These are phyloP conservation scores for Jackrogersella minutella DNA, from an alignment of 495 filamentous ascomycete species.

Conservation along the genomic window DNA sequence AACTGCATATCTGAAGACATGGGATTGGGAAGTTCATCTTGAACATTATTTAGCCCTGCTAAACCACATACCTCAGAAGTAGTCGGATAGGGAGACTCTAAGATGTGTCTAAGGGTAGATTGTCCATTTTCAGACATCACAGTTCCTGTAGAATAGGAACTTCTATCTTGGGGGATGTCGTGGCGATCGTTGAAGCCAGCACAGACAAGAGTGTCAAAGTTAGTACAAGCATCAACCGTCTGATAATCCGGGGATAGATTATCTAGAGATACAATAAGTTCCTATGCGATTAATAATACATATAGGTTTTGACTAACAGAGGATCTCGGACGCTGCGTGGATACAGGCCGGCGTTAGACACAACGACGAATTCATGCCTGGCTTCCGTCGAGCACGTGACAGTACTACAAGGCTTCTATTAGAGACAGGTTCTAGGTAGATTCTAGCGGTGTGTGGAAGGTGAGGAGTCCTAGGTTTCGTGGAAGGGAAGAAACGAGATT, in stretches of 20 bases:
- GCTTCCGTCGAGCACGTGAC: constrained; percentile 35
- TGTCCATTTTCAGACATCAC: constrained; percentile 67
- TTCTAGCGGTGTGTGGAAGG: not conserved
- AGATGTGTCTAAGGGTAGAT: constrained; percentile 66
- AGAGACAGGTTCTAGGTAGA: constrained; percentile 10
- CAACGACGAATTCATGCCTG: constrained; percentile 37
- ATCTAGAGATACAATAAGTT: constrained; percentile 35
- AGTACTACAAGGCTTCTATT: constrained; percentile 38
- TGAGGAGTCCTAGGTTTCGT: not conserved
- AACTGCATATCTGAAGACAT: not conserved
- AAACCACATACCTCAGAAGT: constrained; percentile 46
- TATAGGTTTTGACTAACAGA: constrained; percentile 52
- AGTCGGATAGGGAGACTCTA: constrained; percentile 64
- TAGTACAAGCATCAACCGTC: constrained; percentile 70
- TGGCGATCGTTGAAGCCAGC: constrained; percentile 71
- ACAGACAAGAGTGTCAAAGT: constrained; percentile 74
- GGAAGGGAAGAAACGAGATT: not conserved
- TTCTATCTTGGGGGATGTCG: constrained; percentile 72
- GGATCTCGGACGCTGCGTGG: constrained; percentile 71
- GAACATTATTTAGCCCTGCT: not conserved
- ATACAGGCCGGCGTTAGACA: constrained; percentile 58
- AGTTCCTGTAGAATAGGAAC: constrained; percentile 65
- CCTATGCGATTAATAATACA: not conserved
- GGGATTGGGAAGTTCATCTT: not conserved
- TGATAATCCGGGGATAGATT: constrained; percentile 71